Percentiles rank a stretch among this genome's conserved stretches.
Evolutionary conservation across 1,139 yeast species (phyloP).

Genomic region (Casaregolazyma suthepensis): DNA sequence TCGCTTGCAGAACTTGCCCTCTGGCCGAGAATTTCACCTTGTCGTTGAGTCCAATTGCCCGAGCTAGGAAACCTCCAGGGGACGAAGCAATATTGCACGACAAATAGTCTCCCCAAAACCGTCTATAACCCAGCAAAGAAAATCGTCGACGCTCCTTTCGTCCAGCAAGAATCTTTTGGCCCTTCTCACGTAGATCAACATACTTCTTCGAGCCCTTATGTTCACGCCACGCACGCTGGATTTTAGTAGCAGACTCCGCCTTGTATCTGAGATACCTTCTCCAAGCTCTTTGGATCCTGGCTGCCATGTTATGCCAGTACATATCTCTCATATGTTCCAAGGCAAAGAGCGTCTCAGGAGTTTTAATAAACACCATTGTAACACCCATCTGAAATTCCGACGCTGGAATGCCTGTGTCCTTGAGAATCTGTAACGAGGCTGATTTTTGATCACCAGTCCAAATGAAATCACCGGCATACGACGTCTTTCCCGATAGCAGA

Average conservation of each 20-base stretch:
- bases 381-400: conserved; percentile 89
- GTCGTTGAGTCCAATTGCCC: conserved; percentile 65
- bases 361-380: conserved; percentile 90
- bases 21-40: conserved; percentile 68
- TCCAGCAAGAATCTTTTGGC: conserved; percentile 60
- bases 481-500: conserved; percentile 77
- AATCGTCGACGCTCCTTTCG: conserved; percentile 87
- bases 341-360: conserved; percentile 95
- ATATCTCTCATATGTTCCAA: conserved; percentile 94
- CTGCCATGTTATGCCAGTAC: conserved; percentile 98
- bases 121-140: conserved; percentile 82
- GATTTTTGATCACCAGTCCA: conserved; percentile 85
- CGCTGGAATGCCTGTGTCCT: conserved; percentile 72
- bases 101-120: conserved; percentile 92
- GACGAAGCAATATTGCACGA: conserved; percentile 68
- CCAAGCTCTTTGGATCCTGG: conserved; percentile 96
- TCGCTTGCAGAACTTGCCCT: conserved; percentile 76
- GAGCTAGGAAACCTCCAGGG: conserved; percentile 54
- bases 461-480: conserved; percentile 96
- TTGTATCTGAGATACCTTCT: conserved; percentile 74
- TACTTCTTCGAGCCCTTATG: conserved; percentile 75
- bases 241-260: conserved; percentile 77
- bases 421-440: conserved; percentile 74
- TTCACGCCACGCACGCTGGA: conserved; percentile 82
- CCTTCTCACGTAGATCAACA: conserved; percentile 74